Evolutionary conservation across 2,329 filamentous ascomycete species (phyloP), one percentile per base, ranked within the genome.

Genomic region (Venturiaceae sp.): DNA sequence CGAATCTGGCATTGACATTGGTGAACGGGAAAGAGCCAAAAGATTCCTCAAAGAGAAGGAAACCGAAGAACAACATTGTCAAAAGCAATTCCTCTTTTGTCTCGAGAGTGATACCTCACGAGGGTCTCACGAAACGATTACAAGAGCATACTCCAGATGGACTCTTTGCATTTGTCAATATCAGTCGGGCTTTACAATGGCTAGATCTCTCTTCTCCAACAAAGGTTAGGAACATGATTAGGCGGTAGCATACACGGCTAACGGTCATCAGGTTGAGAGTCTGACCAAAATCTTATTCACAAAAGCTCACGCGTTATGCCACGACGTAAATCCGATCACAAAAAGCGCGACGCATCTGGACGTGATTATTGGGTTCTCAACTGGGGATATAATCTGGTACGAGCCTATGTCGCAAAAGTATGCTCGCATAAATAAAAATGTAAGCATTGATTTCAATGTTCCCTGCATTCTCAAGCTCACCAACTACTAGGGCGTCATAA

Each of bases 31-130:
- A 90, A 67, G 89, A 92, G 66, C 80, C 83, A 41, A 84, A 83
- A 63, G 78, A 80, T 62, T 75, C 76, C 9, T 69, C 77, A 26
- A 96, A 96, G 78, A 82, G 84, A 69, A 83, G 86, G 68, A 99
- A 99, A 72, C 94, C 94, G 2, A 99, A 97, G 80, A 97, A 92
- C 74, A 97, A 95, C 71, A 94, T 99, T 71, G 86, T 92, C 56
- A 99, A 99, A 78, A 97, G 91, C 75, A 97, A 96, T 72, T 99
- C 94, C 9, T 96, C 92, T 0, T 99, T 96, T 69, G 94, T 99
- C 32, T 96, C 92, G n/a, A 80, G 94, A 58, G 92, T 96, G 33
- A 96, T 97, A 63, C 86, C 91, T 16, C 89, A 96, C 67, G 94
- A 99, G 66, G 80, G 80, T 4, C 73, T 95, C 58, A 80, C 82